A percentile compares a stretch with the other conserved stretches of the same genome.
Conservation (phyloP, 257 asterid species). For the Solanum piurae region DNA sequence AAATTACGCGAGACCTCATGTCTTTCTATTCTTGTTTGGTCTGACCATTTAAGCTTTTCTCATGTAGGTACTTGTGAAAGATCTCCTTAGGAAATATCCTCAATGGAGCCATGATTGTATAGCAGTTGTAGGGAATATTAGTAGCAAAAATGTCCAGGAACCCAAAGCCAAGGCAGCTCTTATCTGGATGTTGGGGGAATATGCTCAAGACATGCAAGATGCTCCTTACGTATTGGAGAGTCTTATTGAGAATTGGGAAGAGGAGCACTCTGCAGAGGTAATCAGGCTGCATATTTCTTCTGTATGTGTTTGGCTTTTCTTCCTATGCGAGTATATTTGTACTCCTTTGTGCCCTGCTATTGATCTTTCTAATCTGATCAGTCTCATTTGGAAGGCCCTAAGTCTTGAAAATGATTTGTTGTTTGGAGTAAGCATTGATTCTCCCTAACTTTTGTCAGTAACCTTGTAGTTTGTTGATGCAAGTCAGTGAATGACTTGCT, state of each 20-base stretch:
- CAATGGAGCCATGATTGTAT: slow-evolving; percentile 99
- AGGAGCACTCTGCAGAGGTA: slow-evolving; percentile 96
- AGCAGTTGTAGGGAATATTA: slow-evolving; percentile 95
- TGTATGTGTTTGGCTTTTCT: not conserved
- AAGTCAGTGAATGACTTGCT: not conserved
- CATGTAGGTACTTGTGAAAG: slow-evolving; percentile 89
- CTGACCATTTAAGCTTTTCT: slow-evolving; percentile 4
- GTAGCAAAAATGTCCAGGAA: slow-evolving; percentile 92
- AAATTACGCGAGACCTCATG: not conserved
- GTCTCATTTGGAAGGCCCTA: not conserved
- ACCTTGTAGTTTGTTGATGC: not conserved
- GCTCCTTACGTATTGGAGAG: slow-evolving; percentile 87
- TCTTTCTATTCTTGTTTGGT: not conserved
- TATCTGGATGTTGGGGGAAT: slow-evolving; percentile 99
- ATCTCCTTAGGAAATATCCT: slow-evolving; percentile 96
- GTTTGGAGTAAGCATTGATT: not conserved
- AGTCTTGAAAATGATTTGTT: not conserved
- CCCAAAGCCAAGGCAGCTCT: slow-evolving; percentile 98
- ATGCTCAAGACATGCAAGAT: slow-evolving; percentile 97
- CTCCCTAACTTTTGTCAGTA: not conserved
- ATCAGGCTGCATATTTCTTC: not conserved
- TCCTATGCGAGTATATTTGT: not conserved
- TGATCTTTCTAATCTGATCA: not conserved
- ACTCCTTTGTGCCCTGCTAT: not conserved
- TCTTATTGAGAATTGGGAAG: slow-evolving; percentile 91